These are phyloP conservation scores for Pseudocercospora pini-densiflorae DNA, from an alignment of 2,329 filamentous ascomycete genomes.

Conservation along the genomic window DNA sequence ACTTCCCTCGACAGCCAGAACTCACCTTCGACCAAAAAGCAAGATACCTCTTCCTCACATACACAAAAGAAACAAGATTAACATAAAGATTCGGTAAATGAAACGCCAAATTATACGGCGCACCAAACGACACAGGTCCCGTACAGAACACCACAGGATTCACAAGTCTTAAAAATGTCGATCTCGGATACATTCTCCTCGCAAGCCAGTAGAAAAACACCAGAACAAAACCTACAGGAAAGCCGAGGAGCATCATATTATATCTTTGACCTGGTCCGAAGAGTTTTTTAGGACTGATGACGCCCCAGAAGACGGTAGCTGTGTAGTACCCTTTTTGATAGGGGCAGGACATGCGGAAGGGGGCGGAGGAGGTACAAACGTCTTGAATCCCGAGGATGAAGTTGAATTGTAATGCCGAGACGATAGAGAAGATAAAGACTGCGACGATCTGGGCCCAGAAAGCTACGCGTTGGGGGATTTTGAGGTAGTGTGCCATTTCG, in stretches of 20 bases:
- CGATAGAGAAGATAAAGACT: slow-evolving; percentile 75
- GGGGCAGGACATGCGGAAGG: slow-evolving; percentile 13
- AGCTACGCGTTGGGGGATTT: slow-evolving; percentile 75
- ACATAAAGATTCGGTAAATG: slow-evolving; percentile 11
- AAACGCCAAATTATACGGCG: slow-evolving; percentile 17
- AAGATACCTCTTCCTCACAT: slow-evolving; percentile 15
- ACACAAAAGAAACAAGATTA: slow-evolving; percentile 15
- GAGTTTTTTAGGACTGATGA: slow-evolving; percentile 10
- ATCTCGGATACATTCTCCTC: slow-evolving; percentile 13
- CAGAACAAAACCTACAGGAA: slow-evolving; percentile 12
- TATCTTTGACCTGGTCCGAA: slow-evolving; percentile 14
- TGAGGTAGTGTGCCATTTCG: slow-evolving; percentile 86
- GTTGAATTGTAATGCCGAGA: slow-evolving; percentile 43
- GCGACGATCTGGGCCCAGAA: slow-evolving; percentile 77
- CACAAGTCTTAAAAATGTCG: slow-evolving; percentile 1
- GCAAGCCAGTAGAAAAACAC: slow-evolving; percentile 12
- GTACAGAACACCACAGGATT: slow-evolving; percentile 15
- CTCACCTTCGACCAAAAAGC: slow-evolving; percentile 19
- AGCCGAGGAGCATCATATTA: slow-evolving; percentile 16
- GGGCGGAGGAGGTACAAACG: slow-evolving; percentile 8
- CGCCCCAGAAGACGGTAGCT: slow-evolving; percentile 14
- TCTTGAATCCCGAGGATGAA: slow-evolving; percentile 40
- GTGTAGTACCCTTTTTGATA: slow-evolving; percentile 14
- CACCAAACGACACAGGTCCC: slow-evolving; percentile 13
- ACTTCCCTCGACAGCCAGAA: background rate